A percentile compares a stretch with the other conserved stretches of the same genome.
Evolutionary conservation across 768 basidiomycete genomes (phyloP).

Genomic region (Lyophyllum shimeji): DNA sequence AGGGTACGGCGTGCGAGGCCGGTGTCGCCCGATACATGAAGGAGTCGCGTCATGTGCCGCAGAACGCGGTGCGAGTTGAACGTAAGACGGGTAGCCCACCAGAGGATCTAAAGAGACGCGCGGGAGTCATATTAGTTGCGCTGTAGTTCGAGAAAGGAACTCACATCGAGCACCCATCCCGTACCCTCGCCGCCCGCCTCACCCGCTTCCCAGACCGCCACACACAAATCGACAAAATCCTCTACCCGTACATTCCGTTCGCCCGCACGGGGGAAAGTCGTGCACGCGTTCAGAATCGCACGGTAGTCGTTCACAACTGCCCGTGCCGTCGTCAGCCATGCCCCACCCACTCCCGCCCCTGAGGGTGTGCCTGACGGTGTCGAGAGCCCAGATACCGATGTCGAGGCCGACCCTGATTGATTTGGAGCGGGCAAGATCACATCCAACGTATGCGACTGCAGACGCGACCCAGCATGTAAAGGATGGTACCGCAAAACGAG

Average conservation of each 20-base stretch:
- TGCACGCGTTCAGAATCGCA: slow-evolving; percentile 63
- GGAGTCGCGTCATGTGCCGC: slow-evolving; percentile 79
- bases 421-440: no score
- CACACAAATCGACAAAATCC: slow-evolving; percentile 78
- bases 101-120: slow-evolving; percentile 60
- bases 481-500: slow-evolving; percentile 52
- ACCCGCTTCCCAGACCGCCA: slow-evolving; percentile 78
- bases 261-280: slow-evolving; percentile 80
- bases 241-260: slow-evolving; percentile 77
- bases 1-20: slow-evolving; percentile 73
- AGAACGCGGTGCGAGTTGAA: slow-evolving; percentile 89
- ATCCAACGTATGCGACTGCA: background rate
- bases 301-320: slow-evolving; percentile 73
- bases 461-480: background rate
- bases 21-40: slow-evolving; percentile 59
- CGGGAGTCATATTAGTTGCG: background rate
- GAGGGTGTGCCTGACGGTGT: slow-evolving; percentile 16
- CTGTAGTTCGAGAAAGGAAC: slow-evolving; percentile 25
- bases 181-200: slow-evolving; percentile 62
- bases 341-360: background rate
- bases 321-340: slow-evolving; percentile 67
- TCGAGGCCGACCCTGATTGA: background rate
- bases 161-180: slow-evolving; percentile 81
- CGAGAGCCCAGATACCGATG: slow-evolving; percentile 3
- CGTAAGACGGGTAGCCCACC: slow-evolving; percentile 93